Evolutionary conservation across 768 basidiomycete species (phyloP).

Genomic region (Rhodotorula diobovata): DNA sequence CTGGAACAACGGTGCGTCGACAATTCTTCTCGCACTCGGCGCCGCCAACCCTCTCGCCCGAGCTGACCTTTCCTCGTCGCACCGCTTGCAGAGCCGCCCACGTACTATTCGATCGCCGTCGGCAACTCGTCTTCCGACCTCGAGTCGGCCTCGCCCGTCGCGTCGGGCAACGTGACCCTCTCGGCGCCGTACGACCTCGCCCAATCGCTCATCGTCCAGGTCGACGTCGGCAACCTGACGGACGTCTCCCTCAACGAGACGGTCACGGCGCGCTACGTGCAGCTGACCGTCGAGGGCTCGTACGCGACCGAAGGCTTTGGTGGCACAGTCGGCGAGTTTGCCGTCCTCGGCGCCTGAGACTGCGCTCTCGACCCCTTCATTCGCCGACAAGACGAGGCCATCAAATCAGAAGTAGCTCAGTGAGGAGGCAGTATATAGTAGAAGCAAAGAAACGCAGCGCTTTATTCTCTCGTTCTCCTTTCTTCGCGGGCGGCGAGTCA

Average conservation of each 20-base stretch:
- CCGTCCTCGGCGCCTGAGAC: constrained; percentile 12
- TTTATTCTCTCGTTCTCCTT: no score
- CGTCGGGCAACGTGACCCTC: constrained; percentile 3
- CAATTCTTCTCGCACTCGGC: not conserved
- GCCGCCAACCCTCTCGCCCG: not conserved
- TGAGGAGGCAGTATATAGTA: no score
- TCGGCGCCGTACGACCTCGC: constrained; percentile 10
- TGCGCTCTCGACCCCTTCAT: not conserved
- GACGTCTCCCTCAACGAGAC: not conserved
- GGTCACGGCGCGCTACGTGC: constrained; percentile 25
- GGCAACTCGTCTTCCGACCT: constrained; percentile 3
- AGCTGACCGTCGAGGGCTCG: constrained; percentile 23
- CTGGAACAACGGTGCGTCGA: constrained; percentile 22
- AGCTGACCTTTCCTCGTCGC: not conserved
- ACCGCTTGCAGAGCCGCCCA: constrained; percentile 10
- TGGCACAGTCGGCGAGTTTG: constrained; percentile 28
- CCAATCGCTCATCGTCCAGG: constrained; percentile 1
- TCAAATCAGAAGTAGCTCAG: no score
- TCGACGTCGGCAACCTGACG: constrained; percentile 26
- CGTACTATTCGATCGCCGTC: constrained; percentile 9
- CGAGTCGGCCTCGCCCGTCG: not conserved
- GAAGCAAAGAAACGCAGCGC: no score
- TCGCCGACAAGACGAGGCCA: no score
- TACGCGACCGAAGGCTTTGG: constrained; percentile 13
- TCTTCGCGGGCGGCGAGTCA: no score